Base-by-base conservation (phyloP, 2,329 filamentous ascomycete genomes). In the Harringtonia lauricola region DNA sequence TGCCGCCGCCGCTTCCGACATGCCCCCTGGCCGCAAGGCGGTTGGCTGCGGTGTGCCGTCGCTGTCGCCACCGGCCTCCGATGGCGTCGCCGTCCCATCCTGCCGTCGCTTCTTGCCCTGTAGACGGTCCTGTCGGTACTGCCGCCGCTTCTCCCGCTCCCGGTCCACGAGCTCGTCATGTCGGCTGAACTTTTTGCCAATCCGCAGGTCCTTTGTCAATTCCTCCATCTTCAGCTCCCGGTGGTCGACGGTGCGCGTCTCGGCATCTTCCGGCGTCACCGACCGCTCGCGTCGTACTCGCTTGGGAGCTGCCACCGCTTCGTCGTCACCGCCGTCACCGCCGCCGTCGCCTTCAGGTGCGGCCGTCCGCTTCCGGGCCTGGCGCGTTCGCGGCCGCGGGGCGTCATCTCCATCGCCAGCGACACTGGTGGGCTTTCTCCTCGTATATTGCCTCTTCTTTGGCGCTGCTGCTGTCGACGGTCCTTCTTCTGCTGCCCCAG, bases 171-270 rank as follows among this genome's bases (percentile, higher is more conserved):
- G 79, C 54, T 83, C 79, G 53, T 80, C 77, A 52, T 87, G 83
- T 3, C 81, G 74, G 54, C 79, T 81, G 44, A 86, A 89, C 47
- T 82, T 79, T 58, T 83, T 85, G 45, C 86, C 86, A 44, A 82
- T 81, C 19, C 72, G 71, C 42, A 83, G 65, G 54, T 86, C 82
- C 48, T 72, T 76, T 40, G 78, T 84, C 3, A 92, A 63, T 45
- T 87, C 82, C 36, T 71, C 74, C 79, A 92, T 86, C 43, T 77
- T 85, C 22, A 84, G 71, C 4, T 71, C 72, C 21, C 73, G 72
- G 19, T 76, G 67, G 55, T 88, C 81, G 43, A 90, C 79, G 49
- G 72, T 60, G 46, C 74, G 69, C 21, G 63, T 59, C 54, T 83
- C 79, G 4, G 78, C 75, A 50, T 81, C 75, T 42, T 81, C 77